phyloP scores from a whole-genome alignment of 164 flowering plant genomes.

The Magnolia sinica region DNA sequence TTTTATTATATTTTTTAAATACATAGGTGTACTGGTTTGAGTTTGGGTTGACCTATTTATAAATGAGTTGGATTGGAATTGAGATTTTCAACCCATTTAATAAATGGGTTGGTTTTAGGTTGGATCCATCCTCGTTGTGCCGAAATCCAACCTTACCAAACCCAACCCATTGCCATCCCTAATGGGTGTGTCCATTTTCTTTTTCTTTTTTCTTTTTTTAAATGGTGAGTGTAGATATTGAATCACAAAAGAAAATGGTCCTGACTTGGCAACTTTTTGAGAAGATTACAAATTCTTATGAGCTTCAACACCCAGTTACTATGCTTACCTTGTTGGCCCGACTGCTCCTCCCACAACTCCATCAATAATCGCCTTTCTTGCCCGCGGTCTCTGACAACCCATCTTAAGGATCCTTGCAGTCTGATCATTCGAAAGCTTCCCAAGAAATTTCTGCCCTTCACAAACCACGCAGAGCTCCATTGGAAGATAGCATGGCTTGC shows the following conservation, averaged over 20 bases:
- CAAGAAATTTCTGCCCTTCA: conserved; percentile 94
- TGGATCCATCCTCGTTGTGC: too few relatives aligned
- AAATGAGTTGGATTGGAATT: too few relatives aligned
- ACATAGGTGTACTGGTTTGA: too few relatives aligned
- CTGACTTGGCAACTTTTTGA: background rate
- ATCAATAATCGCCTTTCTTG: conserved; percentile 68
- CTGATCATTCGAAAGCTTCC: conserved; percentile 91
- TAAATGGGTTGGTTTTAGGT: too few relatives aligned
- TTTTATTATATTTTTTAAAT: too few relatives aligned
- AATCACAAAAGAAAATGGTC: background rate
- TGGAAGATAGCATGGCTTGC: conserved; percentile 90
- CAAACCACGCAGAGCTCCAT: conserved; percentile 95
- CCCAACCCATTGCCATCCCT: too few relatives aligned
- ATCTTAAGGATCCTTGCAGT: conserved; percentile 75
- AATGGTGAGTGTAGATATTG: background rate
- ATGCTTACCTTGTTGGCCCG: conserved; percentile 76
- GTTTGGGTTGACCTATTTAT: too few relatives aligned
- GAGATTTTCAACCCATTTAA: too few relatives aligned
- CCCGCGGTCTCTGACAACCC: conserved; percentile 84
- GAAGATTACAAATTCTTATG: conserved; percentile 6
- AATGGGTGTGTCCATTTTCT: too few relatives aligned
- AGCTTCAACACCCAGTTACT: background rate
- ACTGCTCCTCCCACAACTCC: conserved; percentile 65
- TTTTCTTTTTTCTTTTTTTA: too few relatives aligned
- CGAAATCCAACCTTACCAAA: too few relatives aligned